Evolutionary conservation across 768 basidiomycete genomes (phyloP).

Genomic region (Pulveroboletus sp.): DNA sequence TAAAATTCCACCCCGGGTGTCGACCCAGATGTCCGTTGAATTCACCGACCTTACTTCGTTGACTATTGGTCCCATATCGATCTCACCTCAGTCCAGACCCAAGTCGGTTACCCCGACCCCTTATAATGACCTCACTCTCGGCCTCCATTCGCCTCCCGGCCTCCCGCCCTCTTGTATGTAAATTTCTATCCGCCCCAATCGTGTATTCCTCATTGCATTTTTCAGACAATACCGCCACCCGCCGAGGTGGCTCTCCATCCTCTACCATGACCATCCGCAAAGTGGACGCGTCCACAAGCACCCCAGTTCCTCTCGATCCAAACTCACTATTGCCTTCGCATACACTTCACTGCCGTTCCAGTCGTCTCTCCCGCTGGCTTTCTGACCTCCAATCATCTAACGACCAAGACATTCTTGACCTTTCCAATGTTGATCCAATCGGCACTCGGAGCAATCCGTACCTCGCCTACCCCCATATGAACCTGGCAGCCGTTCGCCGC

Average conservation of each 20-base stretch:
- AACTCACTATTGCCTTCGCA: conserved; percentile 1
- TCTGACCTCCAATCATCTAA: conserved; percentile 34
- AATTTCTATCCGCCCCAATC: conserved; percentile 22
- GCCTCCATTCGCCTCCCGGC: not conserved
- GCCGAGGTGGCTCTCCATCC: conserved; percentile 25
- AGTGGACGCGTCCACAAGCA: conserved; percentile 23
- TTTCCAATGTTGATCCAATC: conserved; percentile 22
- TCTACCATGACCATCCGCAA: conserved; percentile 30
- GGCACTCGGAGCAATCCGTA: conserved; percentile 37
- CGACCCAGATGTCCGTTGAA: conserved; percentile 23
- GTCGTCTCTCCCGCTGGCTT: conserved; percentile 44
- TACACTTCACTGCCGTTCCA: conserved; percentile 35
- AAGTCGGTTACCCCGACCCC: conserved; percentile 12
- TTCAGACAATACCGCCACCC: conserved; percentile 14
- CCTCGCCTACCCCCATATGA: conserved; percentile 39
- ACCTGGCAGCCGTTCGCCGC: conserved; percentile 24
- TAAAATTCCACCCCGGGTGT: conserved; percentile 16
- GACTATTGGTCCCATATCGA: conserved; percentile 17
- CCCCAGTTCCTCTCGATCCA: conserved; percentile 7
- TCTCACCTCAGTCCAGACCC: conserved; percentile 8
- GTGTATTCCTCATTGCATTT: conserved; percentile 33
- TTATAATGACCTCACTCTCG: conserved; percentile 20
- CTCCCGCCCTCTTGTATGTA: conserved; percentile 19
- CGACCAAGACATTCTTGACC: conserved; percentile 16
- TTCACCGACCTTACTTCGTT: conserved; percentile 13